A percentile compares a stretch with the other conserved stretches of the same genome.
Conservation (phyloP, 2,329 filamentous ascomycete species). For the Fusarium liriodendri region DNA sequence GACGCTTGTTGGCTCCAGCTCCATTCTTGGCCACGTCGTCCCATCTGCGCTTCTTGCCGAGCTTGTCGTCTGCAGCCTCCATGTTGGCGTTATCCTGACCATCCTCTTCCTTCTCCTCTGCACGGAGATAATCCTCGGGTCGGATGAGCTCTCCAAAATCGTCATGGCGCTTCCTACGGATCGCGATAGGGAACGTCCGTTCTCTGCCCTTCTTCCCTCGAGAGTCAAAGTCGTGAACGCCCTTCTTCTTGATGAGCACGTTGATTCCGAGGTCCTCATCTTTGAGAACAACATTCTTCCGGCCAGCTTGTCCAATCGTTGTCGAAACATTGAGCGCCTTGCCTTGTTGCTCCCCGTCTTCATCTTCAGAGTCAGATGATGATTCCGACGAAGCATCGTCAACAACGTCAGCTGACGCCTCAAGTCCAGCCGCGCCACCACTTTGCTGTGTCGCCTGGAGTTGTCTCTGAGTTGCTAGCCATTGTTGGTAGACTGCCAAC, state of each 20-base stretch:
- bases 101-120: constrained; percentile 87
- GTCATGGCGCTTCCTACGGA: constrained; percentile 82
- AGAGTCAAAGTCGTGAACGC: constrained; percentile 93
- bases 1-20: constrained; percentile 67
- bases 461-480: constrained; percentile 88
- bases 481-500: constrained; percentile 87
- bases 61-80: constrained; percentile 65
- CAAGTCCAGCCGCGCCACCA: constrained; percentile 74
- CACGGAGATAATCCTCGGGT: constrained; percentile 91
- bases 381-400: constrained; percentile 90
- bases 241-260: constrained; percentile 87
- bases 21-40: constrained; percentile 68
- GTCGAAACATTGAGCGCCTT: constrained; percentile 91
- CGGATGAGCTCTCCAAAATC: constrained; percentile 96
- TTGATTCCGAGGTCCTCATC: constrained; percentile 95
- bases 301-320: constrained; percentile 82
- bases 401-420: constrained; percentile 77
- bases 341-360: constrained; percentile 90
- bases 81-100: constrained; percentile 62
- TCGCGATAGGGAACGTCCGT: constrained; percentile 88
- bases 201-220: constrained; percentile 92
- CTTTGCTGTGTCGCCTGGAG: constrained; percentile 83
- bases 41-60: constrained; percentile 96
- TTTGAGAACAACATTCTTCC: constrained; percentile 86
- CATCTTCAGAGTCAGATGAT: constrained; percentile 87